phyloP scores from a whole-genome alignment of 1,139 yeast species.

The Taiozyma sp. region DNA sequence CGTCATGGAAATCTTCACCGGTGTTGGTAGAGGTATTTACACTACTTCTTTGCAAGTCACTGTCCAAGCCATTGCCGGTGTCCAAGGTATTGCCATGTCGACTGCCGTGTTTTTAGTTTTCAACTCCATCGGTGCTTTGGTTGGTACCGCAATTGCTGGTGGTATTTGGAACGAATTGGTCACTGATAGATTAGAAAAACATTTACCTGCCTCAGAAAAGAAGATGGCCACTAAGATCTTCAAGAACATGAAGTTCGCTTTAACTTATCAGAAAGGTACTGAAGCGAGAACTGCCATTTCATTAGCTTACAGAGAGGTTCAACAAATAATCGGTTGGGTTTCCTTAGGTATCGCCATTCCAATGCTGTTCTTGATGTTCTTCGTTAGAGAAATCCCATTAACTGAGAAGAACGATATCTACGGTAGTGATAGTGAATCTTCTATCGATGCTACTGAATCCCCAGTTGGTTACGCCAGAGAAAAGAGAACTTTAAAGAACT shows the following conservation, averaged over 20 bases:
- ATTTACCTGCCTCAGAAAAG: conserved; percentile 19
- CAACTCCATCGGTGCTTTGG: conserved; percentile 38
- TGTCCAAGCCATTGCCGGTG: conserved; percentile 34
- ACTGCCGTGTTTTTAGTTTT: conserved; percentile 39
- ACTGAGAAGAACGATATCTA: conserved; percentile 14
- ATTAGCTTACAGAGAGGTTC: conserved; percentile 24
- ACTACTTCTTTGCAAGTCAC: conserved; percentile 28
- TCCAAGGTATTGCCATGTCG: conserved; percentile 40
- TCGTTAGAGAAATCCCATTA: conserved; percentile 20
- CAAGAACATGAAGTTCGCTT: conserved; percentile 18
- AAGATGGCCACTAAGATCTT: conserved; percentile 20
- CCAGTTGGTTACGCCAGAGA: neutral
- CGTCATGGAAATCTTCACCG: conserved; percentile 25
- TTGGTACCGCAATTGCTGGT: conserved; percentile 32
- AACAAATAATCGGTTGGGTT: conserved; percentile 24
- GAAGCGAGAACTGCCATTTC: conserved; percentile 24
- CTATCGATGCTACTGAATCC: neutral
- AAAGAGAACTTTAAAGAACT: neutral
- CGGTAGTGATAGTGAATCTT: conserved; percentile 5
- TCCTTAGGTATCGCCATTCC: conserved; percentile 23
- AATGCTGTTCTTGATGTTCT: conserved; percentile 22
- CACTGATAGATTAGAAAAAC: conserved; percentile 11
- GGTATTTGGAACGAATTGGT: conserved; percentile 21
- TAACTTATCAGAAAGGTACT: conserved; percentile 20
- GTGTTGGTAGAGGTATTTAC: conserved; percentile 30